Conservation (phyloP, 176 grass and related monocot species). For the Zea mays region Zm-B73-REFERENCE-NAM-5.0 NC_050099.1:209629001-209629500, state of each 20-base stretch:
- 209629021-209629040: neutral
- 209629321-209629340: slow-evolving; percentile 1
- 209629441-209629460: neutral
- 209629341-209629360: neutral
- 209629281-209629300: neutral
- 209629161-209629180: neutral
- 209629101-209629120: neutral
- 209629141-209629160: neutral
- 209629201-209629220: neutral
- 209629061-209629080: neutral
- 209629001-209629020: slow-evolving; percentile 12
- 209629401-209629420: neutral
- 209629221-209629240: neutral
- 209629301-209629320: neutral
- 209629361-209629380: neutral
- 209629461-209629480: neutral
- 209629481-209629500: neutral
- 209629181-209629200: slow-evolving; percentile 7
- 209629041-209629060: neutral
- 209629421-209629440: neutral
- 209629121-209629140: neutral
- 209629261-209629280: neutral
- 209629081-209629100: neutral
- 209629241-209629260: neutral
- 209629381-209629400: neutral